Evolutionary conservation across 1,284 basidiomycete genomes (phyloP), one percentile per base, ranked within the genome.

Genomic region (Austroboletus olivaceoglutinosus): DNA sequence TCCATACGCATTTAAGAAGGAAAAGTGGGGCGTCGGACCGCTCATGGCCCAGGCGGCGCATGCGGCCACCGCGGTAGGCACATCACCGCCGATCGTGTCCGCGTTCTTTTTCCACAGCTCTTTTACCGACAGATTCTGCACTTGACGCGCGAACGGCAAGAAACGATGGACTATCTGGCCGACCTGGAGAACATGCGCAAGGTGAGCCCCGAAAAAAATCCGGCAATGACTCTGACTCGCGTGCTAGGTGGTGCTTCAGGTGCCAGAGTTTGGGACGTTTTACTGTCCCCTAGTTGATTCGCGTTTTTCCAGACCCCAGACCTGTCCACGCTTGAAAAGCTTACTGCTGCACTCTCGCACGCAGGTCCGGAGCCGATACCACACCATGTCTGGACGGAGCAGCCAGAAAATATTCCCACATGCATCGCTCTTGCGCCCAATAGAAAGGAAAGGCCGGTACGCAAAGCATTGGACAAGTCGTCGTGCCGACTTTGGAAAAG

Each of bases 31-130:
- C 5, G 65, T 74, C n/a, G 79, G 80, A 3, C 77, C 79, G 4
- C 69, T 81, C 50, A 79, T 82, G 76, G 76, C 77, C 1, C 79
- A 81, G 56, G 71, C 71, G 0, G 78, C 80, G 1, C 79, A 81
- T 55, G 79, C 79, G 2, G 72, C 78, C 9, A 71, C 74, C 5
- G 78, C 77, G 4, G 75, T 77, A 56, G 36, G 53, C 18, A n/a
- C n/a, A 34, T n/a, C 15, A 13, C n/a, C 10, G 30, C 30, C 30
- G 9, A 12, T 22, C 7, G 1, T 4, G 12, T 36, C 3, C 10
- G 5, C 30, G 6, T 27, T 15, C 40, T 22, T 18, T 1, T 13
- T 7, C 19, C 60, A 45, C 6, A 25, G 7, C 21, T 18, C 2
- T 22, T 19, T 45, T 16, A 6, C 15, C 22, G n/a, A 3, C 39